Conservation (phyloP, 108 stramenopile species). For the Phaeodactylum tricornutum region DNA sequence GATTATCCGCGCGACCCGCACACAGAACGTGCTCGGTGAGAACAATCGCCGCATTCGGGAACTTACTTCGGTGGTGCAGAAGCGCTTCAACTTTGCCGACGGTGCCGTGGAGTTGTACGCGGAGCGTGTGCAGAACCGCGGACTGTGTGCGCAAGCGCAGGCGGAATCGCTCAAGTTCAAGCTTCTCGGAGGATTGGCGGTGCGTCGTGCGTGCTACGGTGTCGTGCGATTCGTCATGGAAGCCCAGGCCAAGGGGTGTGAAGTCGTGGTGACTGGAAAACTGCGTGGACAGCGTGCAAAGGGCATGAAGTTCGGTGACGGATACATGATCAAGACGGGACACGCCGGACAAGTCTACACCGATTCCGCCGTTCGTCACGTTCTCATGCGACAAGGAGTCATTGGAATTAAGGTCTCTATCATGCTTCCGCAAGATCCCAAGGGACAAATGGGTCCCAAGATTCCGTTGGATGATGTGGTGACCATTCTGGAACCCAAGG, state of each 20-base stretch:
- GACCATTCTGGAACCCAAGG: conserved; percentile 86
- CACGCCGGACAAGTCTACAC: conserved; percentile 98
- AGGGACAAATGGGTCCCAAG: conserved; percentile 78
- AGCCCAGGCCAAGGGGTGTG: conserved; percentile 98
- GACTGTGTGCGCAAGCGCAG: conserved; percentile 98
- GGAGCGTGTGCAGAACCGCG: conserved; percentile 97
- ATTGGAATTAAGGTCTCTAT: conserved; percentile 98
- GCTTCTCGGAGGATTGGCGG: conserved; percentile 97
- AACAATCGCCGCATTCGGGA: conserved; percentile 99
- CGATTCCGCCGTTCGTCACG: conserved; percentile 97
- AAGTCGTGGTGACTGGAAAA: conserved; percentile 99
- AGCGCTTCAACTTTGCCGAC: conserved; percentile 98
- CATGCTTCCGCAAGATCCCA: conserved; percentile 98
- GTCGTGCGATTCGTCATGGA: conserved; percentile 99
- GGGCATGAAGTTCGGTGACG: conserved; percentile 99
- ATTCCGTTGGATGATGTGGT: conserved; percentile 89
- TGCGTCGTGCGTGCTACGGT: conserved; percentile 99
- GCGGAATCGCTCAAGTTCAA: conserved; percentile 99
- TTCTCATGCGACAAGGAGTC: conserved; percentile 99
- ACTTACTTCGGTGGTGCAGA: conserved; percentile 97
- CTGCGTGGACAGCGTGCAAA: conserved; percentile 99
- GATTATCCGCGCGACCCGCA: conserved; percentile 98
- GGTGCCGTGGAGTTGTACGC: conserved; percentile 98
- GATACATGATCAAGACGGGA: conserved; percentile 99
- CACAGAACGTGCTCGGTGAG: conserved; percentile 98